Conservation (phyloP, 208 protist genomes). For the Borovskyia barvae region DNA sequence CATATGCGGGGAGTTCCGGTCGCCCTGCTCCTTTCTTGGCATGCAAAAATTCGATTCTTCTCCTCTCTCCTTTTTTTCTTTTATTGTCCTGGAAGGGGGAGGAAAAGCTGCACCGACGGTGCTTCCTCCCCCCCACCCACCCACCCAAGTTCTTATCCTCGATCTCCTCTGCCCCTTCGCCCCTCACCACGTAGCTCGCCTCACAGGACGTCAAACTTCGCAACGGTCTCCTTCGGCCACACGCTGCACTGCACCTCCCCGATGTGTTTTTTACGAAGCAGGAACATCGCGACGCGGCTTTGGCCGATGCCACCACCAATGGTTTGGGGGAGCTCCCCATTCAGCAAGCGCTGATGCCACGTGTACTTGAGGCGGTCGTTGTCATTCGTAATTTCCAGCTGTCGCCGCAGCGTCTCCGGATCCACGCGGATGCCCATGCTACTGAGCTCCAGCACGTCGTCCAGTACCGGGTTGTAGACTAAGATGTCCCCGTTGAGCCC, state of each 20-base stretch:
- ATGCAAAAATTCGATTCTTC: not conserved
- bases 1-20: too few relatives aligned
- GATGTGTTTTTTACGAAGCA: constrained; percentile 90
- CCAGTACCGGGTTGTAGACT: constrained; percentile 80
- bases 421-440: constrained; percentile 93
- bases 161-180: not conserved
- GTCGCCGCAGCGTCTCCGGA: constrained; percentile 62
- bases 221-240: constrained; percentile 56
- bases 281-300: constrained; percentile 86
- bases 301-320: constrained; percentile 89
- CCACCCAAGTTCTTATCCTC: too few relatives aligned
- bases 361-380: constrained; percentile 53
- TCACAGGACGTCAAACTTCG: constrained; percentile 35
- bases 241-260: constrained; percentile 90
- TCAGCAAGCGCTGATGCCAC: constrained; percentile 83
- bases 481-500: constrained; percentile 92
- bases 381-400: constrained; percentile 71
- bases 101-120: too few relatives aligned
- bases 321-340: constrained; percentile 77
- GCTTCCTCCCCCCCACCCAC: too few relatives aligned
- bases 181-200: too few relatives aligned
- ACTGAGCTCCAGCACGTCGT: constrained; percentile 85
- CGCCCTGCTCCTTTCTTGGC: too few relatives aligned
- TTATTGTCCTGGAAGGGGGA: not conserved
- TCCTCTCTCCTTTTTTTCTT: not conserved